These are phyloP conservation scores for Ceratocystis destructans DNA, from an alignment of 2,329 filamentous ascomycete species.

Conservation along the genomic window DNA sequence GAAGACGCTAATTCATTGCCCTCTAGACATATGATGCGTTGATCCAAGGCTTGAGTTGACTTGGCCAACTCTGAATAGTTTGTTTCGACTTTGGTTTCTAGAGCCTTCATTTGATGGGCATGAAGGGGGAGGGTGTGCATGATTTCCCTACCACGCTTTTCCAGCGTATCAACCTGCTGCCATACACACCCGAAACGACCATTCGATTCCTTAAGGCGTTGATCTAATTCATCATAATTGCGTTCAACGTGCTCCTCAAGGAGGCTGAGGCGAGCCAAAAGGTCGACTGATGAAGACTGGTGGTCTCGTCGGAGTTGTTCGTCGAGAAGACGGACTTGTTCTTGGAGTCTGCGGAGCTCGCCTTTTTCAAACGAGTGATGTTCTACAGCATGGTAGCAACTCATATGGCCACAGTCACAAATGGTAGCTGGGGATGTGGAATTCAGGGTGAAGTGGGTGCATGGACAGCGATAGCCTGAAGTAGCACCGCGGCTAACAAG, in stretches of 20 bases:
- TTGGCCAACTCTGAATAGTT: slow-evolving; percentile 35
- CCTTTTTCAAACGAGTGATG: slow-evolving; percentile 32
- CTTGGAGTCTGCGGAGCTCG: slow-evolving; percentile 37
- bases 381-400: slow-evolving; percentile 43
- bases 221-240: slow-evolving; percentile 36
- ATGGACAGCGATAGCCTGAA: slow-evolving; percentile 42
- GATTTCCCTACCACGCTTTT: slow-evolving; percentile 24
- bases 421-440: slow-evolving; percentile 38
- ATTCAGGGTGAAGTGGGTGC: slow-evolving; percentile 43
- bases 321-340: slow-evolving; percentile 34
- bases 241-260: slow-evolving; percentile 43
- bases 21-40: slow-evolving; percentile 39
- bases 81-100: slow-evolving; percentile 21
- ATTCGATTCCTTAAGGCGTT: slow-evolving; percentile 42
- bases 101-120: slow-evolving; percentile 10
- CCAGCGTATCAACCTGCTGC: slow-evolving; percentile 36
- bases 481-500: slow-evolving; percentile 42
- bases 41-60: slow-evolving; percentile 39
- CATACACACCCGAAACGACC: slow-evolving; percentile 41
- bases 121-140: slow-evolving; percentile 17
- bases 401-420: slow-evolving; percentile 46
- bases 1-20: slow-evolving; percentile 17
- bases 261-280: slow-evolving; percentile 35
- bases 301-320: slow-evolving; percentile 30
- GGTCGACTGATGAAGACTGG: slow-evolving; percentile 28